phyloP scores from a whole-genome alignment of 371 early-diverging fungal genomes.

The Apophysomyces ossiformis region DNA sequence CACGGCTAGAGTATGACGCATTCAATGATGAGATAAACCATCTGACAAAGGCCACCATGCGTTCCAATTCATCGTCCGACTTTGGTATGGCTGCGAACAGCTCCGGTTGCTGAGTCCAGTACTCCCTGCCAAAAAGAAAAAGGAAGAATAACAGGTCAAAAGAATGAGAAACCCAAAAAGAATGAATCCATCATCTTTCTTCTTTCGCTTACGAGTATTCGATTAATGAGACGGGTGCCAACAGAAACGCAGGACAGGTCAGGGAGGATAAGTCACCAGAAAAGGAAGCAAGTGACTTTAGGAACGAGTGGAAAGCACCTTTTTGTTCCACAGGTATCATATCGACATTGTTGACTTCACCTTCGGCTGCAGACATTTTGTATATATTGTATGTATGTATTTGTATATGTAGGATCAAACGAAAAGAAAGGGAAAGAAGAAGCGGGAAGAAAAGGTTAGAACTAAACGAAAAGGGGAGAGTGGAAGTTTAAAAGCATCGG shows the following conservation, averaged over 20 bases:
- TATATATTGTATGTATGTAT: neutral
- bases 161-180: neutral
- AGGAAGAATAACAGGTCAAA: neutral
- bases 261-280: constrained; percentile 70
- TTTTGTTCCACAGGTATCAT: constrained; percentile 55
- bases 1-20: constrained; percentile 64
- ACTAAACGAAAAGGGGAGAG: neutral
- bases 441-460: neutral
- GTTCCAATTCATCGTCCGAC: constrained; percentile 64
- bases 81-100: constrained; percentile 69
- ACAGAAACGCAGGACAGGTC: constrained; percentile 70
- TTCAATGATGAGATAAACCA: constrained; percentile 83
- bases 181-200: neutral
- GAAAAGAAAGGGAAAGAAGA: neutral
- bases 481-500: neutral
- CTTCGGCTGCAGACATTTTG: constrained; percentile 2
- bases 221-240: constrained; percentile 64
- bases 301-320: constrained; percentile 60
- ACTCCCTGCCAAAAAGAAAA: constrained; percentile 55
- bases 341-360: constrained; percentile 28
- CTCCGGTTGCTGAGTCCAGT: constrained; percentile 77
- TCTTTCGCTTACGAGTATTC: constrained; percentile 60
- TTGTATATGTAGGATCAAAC: no score
- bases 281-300: constrained; percentile 64
- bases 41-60: constrained; percentile 68